These are phyloP conservation scores for Colletotrichum viniferum DNA, from an alignment of 2,329 filamentous ascomycete species.

Conservation along the genomic window DNA sequence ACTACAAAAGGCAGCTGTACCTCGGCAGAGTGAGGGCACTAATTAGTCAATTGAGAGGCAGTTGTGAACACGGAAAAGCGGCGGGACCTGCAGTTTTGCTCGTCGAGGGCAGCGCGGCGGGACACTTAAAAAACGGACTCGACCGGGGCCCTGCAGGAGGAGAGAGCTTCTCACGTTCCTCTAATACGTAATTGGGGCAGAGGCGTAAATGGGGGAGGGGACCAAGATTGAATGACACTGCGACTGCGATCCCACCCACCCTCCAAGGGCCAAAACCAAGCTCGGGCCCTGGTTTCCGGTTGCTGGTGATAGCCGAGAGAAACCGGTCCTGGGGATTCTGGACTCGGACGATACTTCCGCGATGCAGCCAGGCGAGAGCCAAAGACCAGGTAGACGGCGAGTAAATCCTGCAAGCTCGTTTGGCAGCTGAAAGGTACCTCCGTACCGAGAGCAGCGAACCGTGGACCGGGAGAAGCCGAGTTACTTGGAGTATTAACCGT, in stretches of 20 bases:
- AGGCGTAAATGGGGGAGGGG: background rate
- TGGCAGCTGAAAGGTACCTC: conserved; percentile 21
- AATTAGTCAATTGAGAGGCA: background rate
- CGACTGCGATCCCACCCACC: background rate
- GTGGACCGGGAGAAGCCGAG: conserved; percentile 3
- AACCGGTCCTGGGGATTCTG: background rate
- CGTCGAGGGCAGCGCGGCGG: background rate
- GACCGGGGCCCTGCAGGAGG: background rate
- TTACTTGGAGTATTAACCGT: background rate
- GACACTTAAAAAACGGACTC: background rate
- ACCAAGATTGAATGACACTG: background rate
- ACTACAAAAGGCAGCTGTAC: background rate
- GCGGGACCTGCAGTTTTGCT: background rate
- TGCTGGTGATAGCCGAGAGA: conserved; percentile 23
- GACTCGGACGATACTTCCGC: background rate
- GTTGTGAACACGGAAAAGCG: background rate
- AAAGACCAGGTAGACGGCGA: background rate
- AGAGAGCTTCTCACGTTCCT: background rate
- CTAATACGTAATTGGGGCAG: conserved; percentile 15
- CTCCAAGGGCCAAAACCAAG: background rate
- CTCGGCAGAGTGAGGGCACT: background rate
- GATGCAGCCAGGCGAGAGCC: background rate
- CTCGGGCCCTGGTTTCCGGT: conserved; percentile 13
- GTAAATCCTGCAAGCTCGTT: background rate
- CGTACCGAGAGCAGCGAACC: background rate